Evolutionary conservation across 2,329 filamentous ascomycete genomes (phyloP).

Genomic region (Fusarium globosum): DNA sequence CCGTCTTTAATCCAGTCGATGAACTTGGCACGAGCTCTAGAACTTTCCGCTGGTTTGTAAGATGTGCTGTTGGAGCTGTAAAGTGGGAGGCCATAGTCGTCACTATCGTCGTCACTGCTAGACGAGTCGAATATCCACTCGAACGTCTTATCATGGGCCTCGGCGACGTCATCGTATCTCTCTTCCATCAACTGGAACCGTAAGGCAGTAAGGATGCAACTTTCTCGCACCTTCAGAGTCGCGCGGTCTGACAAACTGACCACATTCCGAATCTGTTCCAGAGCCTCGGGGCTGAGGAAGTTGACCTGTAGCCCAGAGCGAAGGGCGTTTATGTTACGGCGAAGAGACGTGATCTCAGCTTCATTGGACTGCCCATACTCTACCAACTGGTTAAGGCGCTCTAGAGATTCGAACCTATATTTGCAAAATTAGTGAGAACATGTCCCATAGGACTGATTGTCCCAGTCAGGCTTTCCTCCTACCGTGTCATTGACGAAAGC

Average conservation of each 20-base stretch:
- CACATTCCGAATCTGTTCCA: not conserved
- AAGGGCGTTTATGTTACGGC: not conserved
- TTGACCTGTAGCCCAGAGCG: not conserved
- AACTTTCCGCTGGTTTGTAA: fast-evolving
- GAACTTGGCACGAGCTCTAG: fast-evolving
- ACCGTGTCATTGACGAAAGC: not conserved
- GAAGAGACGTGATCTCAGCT: not conserved
- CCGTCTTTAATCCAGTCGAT: not conserved
- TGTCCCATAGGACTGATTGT: too few species aligned
- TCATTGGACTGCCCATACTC: fast-evolving
- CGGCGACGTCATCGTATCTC: not conserved
- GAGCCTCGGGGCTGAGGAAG: not conserved
- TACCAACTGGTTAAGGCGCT: fast-evolving
- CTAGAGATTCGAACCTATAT: not conserved
- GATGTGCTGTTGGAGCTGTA: not conserved
- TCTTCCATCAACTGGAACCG: not conserved
- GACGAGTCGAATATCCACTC: not conserved
- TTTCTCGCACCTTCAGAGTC: not conserved
- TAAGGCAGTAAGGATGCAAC: not conserved
- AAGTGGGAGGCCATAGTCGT: too few species aligned
- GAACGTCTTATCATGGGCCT: not conserved
- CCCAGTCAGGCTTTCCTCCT: not conserved
- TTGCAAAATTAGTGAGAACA: too few species aligned
- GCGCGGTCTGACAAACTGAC: not conserved
- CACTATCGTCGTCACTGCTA: fast-evolving